These are phyloP conservation scores for Fusarium subglutinans DNA, from an alignment of 2,329 filamentous ascomycete genomes.

Conservation along the genomic window DNA sequence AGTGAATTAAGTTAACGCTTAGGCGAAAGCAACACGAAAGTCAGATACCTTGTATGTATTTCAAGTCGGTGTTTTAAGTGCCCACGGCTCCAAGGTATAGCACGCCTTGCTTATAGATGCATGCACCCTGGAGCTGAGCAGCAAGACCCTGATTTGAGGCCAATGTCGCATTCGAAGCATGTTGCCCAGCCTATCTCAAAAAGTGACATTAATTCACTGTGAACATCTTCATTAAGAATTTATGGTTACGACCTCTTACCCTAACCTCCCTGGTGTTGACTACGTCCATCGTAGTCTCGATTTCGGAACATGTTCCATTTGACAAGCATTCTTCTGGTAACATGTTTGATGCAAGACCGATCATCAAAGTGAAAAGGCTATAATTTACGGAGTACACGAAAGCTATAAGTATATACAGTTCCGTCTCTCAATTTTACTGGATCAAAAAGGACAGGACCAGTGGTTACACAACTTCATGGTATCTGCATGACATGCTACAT, in stretches of 20 bases:
- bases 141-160: background rate
- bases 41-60: background rate
- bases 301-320: background rate
- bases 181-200: background rate
- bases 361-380: background rate
- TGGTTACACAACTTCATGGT: background rate
- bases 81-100: background rate
- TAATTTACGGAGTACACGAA: background rate
- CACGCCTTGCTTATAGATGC: background rate
- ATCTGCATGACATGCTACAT: background rate
- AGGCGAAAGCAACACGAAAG: background rate
- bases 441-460: background rate
- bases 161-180: background rate
- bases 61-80: background rate
- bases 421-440: background rate
- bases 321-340: background rate
- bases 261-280: background rate
- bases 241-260: too few relatives aligned
- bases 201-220: background rate
- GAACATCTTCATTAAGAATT: too few relatives aligned
- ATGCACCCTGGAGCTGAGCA: background rate
- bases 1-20: background rate
- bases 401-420: background rate
- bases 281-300: rapidly evolving
- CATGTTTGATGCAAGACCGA: too few relatives aligned